phyloP scores from a whole-genome alignment of 192 early-diverging fungal species.

The Coemansia sp. region DNA sequence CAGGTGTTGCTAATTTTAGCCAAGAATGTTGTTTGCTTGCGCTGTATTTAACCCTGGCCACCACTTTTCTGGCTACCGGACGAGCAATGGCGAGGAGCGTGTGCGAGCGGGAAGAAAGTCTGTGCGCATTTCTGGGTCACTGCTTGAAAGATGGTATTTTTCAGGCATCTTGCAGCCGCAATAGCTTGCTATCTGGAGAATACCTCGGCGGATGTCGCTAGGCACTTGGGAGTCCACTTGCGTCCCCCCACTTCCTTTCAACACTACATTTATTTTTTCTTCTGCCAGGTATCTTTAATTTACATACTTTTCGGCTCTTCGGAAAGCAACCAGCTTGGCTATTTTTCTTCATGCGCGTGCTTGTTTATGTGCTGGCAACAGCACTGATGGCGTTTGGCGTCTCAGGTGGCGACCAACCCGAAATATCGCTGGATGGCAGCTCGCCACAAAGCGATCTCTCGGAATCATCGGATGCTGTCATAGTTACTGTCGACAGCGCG shows the following conservation, averaged over 20 bases:
- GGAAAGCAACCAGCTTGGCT: neutral
- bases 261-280: neutral
- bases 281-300: neutral
- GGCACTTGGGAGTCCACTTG: neutral
- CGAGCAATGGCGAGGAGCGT: neutral
- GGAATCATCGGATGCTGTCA: neutral
- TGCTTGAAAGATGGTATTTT: slow-evolving; percentile 1
- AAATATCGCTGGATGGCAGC: neutral
- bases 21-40: slow-evolving; percentile 8
- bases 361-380: slow-evolving; percentile 7
- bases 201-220: neutral
- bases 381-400: neutral
- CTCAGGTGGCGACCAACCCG: neutral
- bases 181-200: neutral
- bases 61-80: neutral
- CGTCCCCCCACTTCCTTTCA: neutral
- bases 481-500: neutral
- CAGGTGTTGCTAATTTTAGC: neutral
- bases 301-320: neutral
- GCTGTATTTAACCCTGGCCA: neutral
- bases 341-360: neutral
- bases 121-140: slow-evolving; percentile 6
- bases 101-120: neutral
- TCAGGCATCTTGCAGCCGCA: neutral
- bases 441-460: neutral